A percentile compares a stretch with the other conserved stretches of the same genome.
phyloP scores from a whole-genome alignment of 2,329 filamentous ascomycete genomes.

The Aspergillus latus region DNA sequence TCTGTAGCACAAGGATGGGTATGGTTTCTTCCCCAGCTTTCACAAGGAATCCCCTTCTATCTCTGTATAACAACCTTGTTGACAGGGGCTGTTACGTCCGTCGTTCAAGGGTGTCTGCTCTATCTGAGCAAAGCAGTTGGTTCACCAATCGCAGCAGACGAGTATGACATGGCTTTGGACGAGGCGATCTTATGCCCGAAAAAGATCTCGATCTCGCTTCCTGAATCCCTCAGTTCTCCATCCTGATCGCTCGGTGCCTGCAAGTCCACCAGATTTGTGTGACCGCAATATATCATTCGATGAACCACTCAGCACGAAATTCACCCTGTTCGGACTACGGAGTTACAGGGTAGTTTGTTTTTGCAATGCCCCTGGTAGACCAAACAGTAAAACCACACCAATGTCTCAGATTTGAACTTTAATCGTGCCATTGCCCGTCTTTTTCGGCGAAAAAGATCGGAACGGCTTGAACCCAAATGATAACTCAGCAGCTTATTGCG shows the following conservation, averaged over 20 bases:
- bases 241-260: too few relatives aligned
- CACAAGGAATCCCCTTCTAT: not conserved
- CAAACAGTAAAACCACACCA: conserved; percentile 13
- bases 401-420: conserved; percentile 19
- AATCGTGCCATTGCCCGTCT: conserved; percentile 11
- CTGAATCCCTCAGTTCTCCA: too few relatives aligned
- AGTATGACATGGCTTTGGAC: too few relatives aligned
- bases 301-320: too few relatives aligned
- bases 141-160: too few relatives aligned
- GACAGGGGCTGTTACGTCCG: not conserved
- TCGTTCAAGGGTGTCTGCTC: not conserved
- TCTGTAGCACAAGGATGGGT: not conserved
- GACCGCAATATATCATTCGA: too few relatives aligned
- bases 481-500: too few relatives aligned
- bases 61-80: not conserved
- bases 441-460: not conserved
- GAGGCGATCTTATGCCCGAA: too few relatives aligned
- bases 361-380: too few relatives aligned
- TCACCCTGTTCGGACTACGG: not conserved
- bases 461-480: not conserved
- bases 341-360: not conserved
- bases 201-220: too few relatives aligned
- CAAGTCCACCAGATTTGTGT: too few relatives aligned
- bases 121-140: not conserved
- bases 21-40: conserved; percentile 5